Conservation (phyloP, 2,329 filamentous ascomycete genomes). For the Xylaria arbuscula region DNA sequence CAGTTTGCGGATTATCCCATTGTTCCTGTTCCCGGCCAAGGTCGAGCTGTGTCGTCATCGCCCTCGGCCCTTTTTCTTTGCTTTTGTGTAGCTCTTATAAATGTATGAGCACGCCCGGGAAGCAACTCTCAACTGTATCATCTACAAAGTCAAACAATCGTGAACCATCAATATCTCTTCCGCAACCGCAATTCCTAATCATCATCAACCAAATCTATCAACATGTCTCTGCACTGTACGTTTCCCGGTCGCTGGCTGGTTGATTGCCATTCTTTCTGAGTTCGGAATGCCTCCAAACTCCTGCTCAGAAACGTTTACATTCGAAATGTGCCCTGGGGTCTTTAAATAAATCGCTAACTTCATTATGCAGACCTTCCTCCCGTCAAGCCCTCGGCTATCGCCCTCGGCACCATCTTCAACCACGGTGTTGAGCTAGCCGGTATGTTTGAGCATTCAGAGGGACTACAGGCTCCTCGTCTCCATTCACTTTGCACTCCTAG, state of each 20-base stretch:
- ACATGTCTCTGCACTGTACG: slow-evolving; percentile 71
- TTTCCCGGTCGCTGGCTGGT: slow-evolving; percentile 32
- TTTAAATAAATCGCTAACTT: slow-evolving; percentile 11
- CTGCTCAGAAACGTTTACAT: not conserved
- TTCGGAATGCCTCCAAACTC: not conserved
- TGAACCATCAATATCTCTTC: not conserved
- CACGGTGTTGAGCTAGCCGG: slow-evolving; percentile 85
- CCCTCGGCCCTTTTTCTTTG: slow-evolving; percentile 22
- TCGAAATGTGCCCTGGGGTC: not conserved
- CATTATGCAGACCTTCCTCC: slow-evolving; percentile 65
- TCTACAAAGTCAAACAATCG: slow-evolving; percentile 27
- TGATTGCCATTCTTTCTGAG: not conserved
- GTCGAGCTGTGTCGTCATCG: slow-evolving; percentile 37
- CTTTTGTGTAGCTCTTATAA: slow-evolving; percentile 33
- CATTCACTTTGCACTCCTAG: not conserved
- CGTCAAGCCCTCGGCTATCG: slow-evolving; percentile 98
- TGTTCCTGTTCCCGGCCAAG: slow-evolving; percentile 33
- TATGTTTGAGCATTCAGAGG: slow-evolving; percentile 42
- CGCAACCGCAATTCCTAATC: not conserved
- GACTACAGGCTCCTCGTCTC: not conserved
- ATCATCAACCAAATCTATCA: slow-evolving; percentile 44
- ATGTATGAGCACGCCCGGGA: slow-evolving; percentile 17
- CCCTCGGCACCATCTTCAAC: slow-evolving; percentile 95
- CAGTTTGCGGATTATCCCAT: slow-evolving; percentile 38
- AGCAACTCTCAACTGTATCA: slow-evolving; percentile 16